These are phyloP conservation scores for Pterothamnion heteromorphum DNA, from an alignment of 31 red algal genomes.

Conservation along the genomic window DNA sequence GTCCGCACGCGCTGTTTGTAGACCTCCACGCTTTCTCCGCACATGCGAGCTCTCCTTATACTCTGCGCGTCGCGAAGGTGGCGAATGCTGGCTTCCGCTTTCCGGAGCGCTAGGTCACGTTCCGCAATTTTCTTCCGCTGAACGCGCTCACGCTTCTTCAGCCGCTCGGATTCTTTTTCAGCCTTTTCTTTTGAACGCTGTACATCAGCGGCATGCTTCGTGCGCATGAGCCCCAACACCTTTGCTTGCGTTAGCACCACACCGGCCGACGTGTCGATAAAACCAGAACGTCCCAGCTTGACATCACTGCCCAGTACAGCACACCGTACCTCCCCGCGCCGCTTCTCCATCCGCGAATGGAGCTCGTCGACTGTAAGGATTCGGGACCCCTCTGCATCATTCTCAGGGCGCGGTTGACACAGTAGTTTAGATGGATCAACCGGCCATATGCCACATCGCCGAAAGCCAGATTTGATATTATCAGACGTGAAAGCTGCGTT, in stretches of 20 bases:
- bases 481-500: background rate
- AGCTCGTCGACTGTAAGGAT: conserved; percentile 41
- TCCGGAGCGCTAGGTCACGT: too few species aligned
- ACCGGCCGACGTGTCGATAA: conserved; percentile 37
- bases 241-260: conserved; percentile 17
- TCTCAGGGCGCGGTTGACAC: background rate
- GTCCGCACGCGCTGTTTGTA: too few species aligned
- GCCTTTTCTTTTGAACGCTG: background rate
- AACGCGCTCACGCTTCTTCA: too few species aligned
- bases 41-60: too few species aligned
- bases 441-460: conserved; percentile 24
- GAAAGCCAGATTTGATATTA: conserved; percentile 48
- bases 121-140: too few species aligned
- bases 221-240: background rate
- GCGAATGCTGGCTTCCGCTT: too few species aligned
- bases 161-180: too few species aligned
- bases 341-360: background rate
- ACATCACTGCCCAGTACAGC: background rate
- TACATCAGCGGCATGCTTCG: background rate
- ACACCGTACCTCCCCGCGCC: background rate
- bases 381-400: background rate
- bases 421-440: background rate
- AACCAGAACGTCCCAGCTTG: background rate
- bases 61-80: too few species aligned
- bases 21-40: too few species aligned